phyloP scores from a whole-genome alignment of 1,284 basidiomycete genomes.

The Austroboletus novae-zelandiae region DNA sequence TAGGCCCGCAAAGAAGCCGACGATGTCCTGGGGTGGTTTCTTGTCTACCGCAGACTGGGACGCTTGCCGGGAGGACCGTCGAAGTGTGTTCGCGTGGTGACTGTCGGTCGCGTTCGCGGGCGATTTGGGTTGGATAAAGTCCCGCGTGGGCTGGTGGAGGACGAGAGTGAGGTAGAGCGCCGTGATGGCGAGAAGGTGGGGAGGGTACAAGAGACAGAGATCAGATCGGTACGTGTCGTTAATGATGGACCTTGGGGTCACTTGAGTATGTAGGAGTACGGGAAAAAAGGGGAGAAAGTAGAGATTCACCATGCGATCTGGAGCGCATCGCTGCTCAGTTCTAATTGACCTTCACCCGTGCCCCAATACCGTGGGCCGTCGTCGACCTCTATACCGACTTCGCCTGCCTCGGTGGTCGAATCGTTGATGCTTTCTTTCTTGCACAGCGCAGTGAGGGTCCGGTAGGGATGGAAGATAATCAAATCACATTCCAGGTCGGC shows the following conservation, averaged over 20 bases:
- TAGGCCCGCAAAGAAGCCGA: constrained; percentile 82
- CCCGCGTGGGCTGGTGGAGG: constrained; percentile 55
- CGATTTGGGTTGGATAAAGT: constrained; percentile 35
- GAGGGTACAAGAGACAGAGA: constrained; percentile 87
- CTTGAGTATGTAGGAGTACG: not conserved
- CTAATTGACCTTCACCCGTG: constrained; percentile 64
- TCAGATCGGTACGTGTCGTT: constrained; percentile 96
- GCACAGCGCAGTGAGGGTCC: constrained; percentile 49
- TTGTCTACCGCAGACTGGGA: constrained; percentile 34
- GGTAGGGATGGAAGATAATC: constrained; percentile 47
- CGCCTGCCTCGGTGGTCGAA: too few species aligned
- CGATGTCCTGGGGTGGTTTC: constrained; percentile 57
- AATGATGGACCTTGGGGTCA: constrained; percentile 76
- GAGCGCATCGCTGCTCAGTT: constrained; percentile 63
- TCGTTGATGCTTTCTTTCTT: constrained; percentile 36
- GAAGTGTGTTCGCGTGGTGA: constrained; percentile 29
- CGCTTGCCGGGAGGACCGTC: constrained; percentile 53
- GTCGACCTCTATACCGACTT: constrained; percentile 45
- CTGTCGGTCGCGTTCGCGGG: constrained; percentile 16
- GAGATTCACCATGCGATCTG: constrained; percentile 69
- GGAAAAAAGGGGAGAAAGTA: not conserved
- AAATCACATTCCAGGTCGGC: constrained; percentile 97
- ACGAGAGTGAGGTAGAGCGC: constrained; percentile 86
- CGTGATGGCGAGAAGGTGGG: constrained; percentile 82
- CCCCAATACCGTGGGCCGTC: constrained; percentile 69